A percentile compares a stretch with the other conserved stretches of the same genome.
These are phyloP conservation scores for Manihot esculenta DNA, from an alignment of 441 rosid genomes.

Conservation along the genomic window DNA sequence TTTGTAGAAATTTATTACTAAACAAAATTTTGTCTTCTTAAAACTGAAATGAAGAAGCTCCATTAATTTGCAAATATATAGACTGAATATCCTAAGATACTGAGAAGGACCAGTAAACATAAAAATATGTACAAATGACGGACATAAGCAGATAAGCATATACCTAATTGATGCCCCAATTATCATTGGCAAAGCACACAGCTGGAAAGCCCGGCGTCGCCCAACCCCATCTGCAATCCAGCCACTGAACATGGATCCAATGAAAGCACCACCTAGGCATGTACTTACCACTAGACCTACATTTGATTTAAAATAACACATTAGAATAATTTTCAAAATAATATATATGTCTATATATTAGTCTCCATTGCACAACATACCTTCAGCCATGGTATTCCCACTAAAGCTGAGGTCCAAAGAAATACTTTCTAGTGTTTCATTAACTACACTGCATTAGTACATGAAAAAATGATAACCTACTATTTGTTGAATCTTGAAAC, in stretches of 20 bases:
- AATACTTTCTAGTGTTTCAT: constrained; percentile 82
- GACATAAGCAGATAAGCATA: not conserved
- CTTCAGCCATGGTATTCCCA: constrained; percentile 82
- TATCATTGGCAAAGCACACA: constrained; percentile 87
- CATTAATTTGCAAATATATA: not conserved
- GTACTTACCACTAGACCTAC: constrained; percentile 94
- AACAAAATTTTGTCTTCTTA: not conserved
- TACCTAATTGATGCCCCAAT: constrained; percentile 88
- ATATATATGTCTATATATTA: not conserved
- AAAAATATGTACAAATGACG: not conserved
- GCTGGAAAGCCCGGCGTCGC: constrained; percentile 88
- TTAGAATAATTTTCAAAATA: not conserved
- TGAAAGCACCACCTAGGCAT: constrained; percentile 89
- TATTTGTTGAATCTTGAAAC: not conserved
- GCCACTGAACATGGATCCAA: constrained; percentile 88
- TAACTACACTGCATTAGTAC: constrained; percentile 53
- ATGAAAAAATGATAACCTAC: constrained; percentile 12
- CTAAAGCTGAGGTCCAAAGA: constrained; percentile 70
- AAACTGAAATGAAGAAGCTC: not conserved
- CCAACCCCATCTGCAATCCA: constrained; percentile 92
- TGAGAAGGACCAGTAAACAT: not conserved
- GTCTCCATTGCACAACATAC: constrained; percentile 27
- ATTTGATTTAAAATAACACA: constrained; percentile 20
- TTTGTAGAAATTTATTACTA: not conserved
- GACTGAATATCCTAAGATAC: not conserved